Evolutionary conservation across 2,329 filamentous ascomycete genomes (phyloP).

Genomic region (Trichoderma sp.): DNA sequence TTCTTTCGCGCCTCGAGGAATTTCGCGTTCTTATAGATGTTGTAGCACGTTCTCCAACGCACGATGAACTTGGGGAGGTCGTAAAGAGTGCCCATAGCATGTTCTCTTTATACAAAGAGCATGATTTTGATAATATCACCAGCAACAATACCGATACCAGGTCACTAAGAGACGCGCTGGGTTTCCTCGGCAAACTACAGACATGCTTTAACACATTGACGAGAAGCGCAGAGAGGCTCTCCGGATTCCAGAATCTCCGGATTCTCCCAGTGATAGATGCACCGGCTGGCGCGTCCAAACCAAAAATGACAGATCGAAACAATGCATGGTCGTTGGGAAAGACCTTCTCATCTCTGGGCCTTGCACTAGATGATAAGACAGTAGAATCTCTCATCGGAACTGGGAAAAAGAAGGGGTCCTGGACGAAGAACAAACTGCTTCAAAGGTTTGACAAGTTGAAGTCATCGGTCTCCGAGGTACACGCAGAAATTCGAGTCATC

Average conservation of each 20-base stretch:
- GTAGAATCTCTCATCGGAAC: not conserved
- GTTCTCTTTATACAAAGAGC: not conserved
- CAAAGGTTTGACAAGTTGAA: not conserved
- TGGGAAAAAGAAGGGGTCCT: not conserved
- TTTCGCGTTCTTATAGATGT: not conserved
- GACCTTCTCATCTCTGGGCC: not conserved
- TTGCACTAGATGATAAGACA: not conserved
- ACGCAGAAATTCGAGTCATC: not conserved
- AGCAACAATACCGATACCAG: not conserved
- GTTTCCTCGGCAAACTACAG: not conserved
- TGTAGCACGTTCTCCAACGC: not conserved
- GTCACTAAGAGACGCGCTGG: not conserved
- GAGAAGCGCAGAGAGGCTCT: not conserved
- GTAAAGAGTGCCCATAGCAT: not conserved
- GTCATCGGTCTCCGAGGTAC: not conserved
- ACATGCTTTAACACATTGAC: not conserved
- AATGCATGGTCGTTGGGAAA: not conserved
- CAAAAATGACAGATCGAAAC: not conserved
- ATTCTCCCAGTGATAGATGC: not conserved
- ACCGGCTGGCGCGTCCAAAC: not conserved
- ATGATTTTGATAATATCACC: not conserved
- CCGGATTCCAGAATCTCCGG: not conserved
- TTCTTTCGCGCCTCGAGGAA: not conserved
- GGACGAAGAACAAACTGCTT: not conserved
- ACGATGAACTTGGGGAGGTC: not conserved